Evolutionary conservation across 1,284 basidiomycete species (phyloP), one percentile per base, ranked within the genome.

Genomic region (Flammula alnicola): DNA sequence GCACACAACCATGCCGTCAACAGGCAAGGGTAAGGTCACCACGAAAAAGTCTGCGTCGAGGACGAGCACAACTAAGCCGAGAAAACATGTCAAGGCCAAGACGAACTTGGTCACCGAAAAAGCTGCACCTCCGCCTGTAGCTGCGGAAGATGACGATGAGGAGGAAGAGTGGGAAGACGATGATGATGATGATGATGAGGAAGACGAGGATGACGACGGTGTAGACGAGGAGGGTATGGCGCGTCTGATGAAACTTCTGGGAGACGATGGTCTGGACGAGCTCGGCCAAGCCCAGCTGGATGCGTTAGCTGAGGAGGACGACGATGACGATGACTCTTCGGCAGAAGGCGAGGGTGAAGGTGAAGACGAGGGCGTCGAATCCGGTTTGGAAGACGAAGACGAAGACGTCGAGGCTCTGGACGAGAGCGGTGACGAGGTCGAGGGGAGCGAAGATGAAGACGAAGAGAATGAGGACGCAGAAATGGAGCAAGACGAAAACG

Each of bases 361-460:
- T 4, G 67, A 64, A 14, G 67, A 65, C 0, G 70, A 69, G 11
- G 67, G 69, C 11, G 69, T 69, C n/a, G 74, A 75, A 7, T 80
- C 65, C 1, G 64, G 63, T 0, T 67, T 75, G 6, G 68, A 68
- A 4, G 70, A 70, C 12, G 74, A 74, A 0, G 68, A 66, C 9
- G 90, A 93, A 61, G 85, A 91, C 29, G 74, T 80, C 6, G 86
- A 84, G 14, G 79, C 78, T 3, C 74, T n/a, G n/a, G n/a, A n/a
- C n/a, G n/a, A 88, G 50, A 42, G 16, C 16, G 47, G 32, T 61
- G 63, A 4, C 69, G 44, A 46, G 27, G 44, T 9, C 10, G 69
- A 68, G 4, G 65, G 61, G 3, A 65, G 59, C n/a, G 64, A 63
- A 1, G 70, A 64, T 11, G 70, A 67, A 3, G 66, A 64, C 3